Evolutionary conservation across 1,139 yeast genomes (phyloP), one percentile per base, ranked within the genome.

Genomic region (Scheffersomyces insectosa): DNA sequence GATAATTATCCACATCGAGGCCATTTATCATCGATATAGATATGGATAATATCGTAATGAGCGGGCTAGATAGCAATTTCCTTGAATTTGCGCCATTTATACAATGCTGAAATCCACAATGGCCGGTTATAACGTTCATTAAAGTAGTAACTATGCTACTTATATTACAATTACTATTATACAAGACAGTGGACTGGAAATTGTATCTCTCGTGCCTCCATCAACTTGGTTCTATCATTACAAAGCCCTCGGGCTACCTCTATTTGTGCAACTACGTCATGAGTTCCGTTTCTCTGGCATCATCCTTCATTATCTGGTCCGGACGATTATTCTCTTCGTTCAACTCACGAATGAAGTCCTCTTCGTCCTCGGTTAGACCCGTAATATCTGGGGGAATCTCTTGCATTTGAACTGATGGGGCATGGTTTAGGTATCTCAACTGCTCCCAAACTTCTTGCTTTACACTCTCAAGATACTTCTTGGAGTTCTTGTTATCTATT

Each of bases 391-490:
- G 96, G 2, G 97, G 96, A 5, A 87, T 79, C 50, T 86, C 90
- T 55, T 79, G 85, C 97, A 90, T 89, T 55, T 88, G 88, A 4
- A 93, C 98, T 50, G 95, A 85, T 3, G 99, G 99, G 0, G 99
- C 98, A 42, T 91, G 91, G 54, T 87, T 87, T 46, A 93, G 66
- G 58, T 75, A 86, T 51, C 98, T 66, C 41, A 95, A 69, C 59
- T 88, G 91, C 62, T 95, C 98, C 56, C 91, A 65, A 23, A 90
- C 80, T 50, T 87, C 85, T 43, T 81, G 82, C 52, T 82, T 79
- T 29, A 93, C 83, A 57, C 85, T 82, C 56, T 93, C 97, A 45
- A 93, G 71, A 60, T 88, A 90, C 58, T 86, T 88, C 52, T 85
- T 85, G 12, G 90, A 76, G 62, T 93, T 93, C 59, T 87, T 88